phyloP scores from a whole-genome alignment of 768 basidiomycete genomes.

The Mycena kentingensis region DNA sequence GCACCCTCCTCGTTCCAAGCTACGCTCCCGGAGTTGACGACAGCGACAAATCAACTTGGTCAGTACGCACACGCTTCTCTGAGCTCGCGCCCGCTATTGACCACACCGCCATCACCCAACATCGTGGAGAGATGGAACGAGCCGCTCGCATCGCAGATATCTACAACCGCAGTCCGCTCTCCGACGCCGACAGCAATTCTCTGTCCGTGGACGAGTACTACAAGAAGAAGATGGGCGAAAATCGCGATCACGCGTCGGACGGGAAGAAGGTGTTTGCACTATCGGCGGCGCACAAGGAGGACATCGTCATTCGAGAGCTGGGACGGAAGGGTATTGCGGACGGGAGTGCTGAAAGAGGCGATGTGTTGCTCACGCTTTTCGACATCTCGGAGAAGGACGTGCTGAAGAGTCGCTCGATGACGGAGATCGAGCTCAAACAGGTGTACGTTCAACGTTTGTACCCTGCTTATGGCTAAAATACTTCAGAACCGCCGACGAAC shows the following conservation, averaged over 20 bases:
- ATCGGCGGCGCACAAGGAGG: conserved; percentile 16
- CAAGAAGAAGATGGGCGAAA: conserved; percentile 23
- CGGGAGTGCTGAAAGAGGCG: too few relatives aligned
- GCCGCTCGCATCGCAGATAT: conserved; percentile 11
- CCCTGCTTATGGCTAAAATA: too few relatives aligned
- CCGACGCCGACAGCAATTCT: conserved; percentile 7
- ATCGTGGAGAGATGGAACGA: conserved; percentile 22
- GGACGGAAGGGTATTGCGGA: conserved; percentile 18
- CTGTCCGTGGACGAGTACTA: conserved; percentile 20
- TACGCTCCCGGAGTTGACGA: conserved; percentile 16
- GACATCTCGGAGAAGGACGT: too few relatives aligned
- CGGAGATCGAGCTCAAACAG: too few relatives aligned
- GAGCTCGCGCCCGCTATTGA: conserved; percentile 23
- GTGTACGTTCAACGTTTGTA: too few relatives aligned
- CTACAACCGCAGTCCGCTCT: conserved; percentile 26
- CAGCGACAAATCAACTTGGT: conserved; percentile 19
- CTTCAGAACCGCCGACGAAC: too few relatives aligned
- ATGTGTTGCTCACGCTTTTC: too few relatives aligned
- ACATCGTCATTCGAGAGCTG: conserved; percentile 11
- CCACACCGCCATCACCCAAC: conserved; percentile 31
- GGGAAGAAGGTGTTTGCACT: conserved; percentile 28
- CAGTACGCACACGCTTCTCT: conserved; percentile 20
- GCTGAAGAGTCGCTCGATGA: too few relatives aligned
- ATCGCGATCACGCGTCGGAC: conserved; percentile 33
- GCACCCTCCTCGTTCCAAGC: conserved; percentile 15